These are phyloP conservation scores for Cordyceps fumosorosea DNA, from an alignment of 2,329 filamentous ascomycete species.

Conservation along the genomic window DNA sequence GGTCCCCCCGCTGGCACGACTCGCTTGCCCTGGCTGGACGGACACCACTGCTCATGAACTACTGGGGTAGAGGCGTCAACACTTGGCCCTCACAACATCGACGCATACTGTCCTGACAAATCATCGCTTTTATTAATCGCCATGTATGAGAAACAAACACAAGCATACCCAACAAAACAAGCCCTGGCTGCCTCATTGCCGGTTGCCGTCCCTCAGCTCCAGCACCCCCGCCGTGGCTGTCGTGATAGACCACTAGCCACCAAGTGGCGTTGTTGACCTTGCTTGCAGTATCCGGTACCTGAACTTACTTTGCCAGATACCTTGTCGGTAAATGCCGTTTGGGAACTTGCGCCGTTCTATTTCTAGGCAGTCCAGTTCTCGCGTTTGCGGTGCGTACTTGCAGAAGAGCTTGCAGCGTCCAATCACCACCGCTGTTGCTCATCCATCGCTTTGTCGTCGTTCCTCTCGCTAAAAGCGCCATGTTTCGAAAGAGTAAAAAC, in stretches of 20 bases:
- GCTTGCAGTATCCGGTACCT: not conserved
- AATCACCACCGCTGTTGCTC: not conserved
- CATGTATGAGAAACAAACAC: not conserved
- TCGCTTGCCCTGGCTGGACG: no score
- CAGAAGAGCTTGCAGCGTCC: not conserved
- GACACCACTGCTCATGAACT: not conserved
- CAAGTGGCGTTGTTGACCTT: not conserved
- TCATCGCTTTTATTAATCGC: not conserved
- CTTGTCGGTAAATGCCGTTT: not conserved
- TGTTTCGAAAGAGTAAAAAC: not conserved
- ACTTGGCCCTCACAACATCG: not conserved
- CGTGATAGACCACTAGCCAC: not conserved
- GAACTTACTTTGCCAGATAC: not conserved
- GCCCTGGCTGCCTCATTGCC: not conserved
- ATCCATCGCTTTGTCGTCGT: not conserved
- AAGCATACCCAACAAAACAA: not conserved
- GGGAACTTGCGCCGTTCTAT: not conserved
- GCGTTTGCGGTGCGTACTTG: not conserved
- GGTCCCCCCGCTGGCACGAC: not conserved
- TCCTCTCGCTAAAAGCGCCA: not conserved
- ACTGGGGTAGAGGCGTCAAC: not conserved
- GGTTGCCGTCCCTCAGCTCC: not conserved
- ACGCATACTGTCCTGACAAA: not conserved
- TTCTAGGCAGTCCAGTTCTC: not conserved
- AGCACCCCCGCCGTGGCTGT: constrained; percentile 7